phyloP scores from a whole-genome alignment of 768 basidiomycete species.

The Symmetrospora coprosmae region DNA sequence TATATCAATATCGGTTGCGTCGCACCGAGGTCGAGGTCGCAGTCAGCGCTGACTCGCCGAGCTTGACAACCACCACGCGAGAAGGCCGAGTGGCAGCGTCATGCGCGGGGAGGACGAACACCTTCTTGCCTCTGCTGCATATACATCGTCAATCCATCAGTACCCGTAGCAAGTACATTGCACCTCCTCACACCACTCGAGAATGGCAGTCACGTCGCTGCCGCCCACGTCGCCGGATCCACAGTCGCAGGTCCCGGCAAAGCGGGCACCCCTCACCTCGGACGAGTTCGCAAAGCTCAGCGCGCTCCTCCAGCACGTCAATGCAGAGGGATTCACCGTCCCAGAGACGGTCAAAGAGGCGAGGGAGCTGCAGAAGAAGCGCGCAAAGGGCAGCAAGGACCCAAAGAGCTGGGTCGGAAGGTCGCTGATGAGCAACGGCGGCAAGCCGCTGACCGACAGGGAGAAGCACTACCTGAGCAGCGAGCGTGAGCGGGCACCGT shows the following conservation, averaged over 20 bases:
- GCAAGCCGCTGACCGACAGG: slow-evolving; percentile 18
- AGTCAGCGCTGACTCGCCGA: too few relatives aligned
- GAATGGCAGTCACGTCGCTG: too few relatives aligned
- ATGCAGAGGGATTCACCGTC: slow-evolving; percentile 21
- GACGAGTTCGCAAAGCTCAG: slow-evolving; percentile 25
- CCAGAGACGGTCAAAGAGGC: slow-evolving; percentile 24
- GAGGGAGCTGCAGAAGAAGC: slow-evolving; percentile 33
- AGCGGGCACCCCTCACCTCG: slow-evolving; percentile 7
- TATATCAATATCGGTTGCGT: too few relatives aligned
- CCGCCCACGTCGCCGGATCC: neutral
- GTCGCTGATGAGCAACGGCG: neutral
- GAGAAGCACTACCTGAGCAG: slow-evolving; percentile 31
- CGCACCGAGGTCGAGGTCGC: too few relatives aligned
- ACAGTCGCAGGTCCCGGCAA: neutral
- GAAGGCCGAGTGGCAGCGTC: too few relatives aligned
- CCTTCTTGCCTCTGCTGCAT: too few relatives aligned
- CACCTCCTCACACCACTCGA: too few relatives aligned
- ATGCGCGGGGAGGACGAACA: too few relatives aligned
- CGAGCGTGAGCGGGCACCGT: slow-evolving; percentile 4
- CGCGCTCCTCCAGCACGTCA: slow-evolving; percentile 27
- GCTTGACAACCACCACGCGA: too few relatives aligned
- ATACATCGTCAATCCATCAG: too few relatives aligned
- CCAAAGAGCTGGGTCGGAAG: slow-evolving; percentile 26
- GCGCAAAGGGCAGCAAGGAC: slow-evolving; percentile 26
- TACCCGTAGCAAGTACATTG: too few relatives aligned